Percentiles rank a stretch among this genome's conserved stretches.
Conservation (phyloP, 2,329 filamentous ascomycete genomes). For the Orbilia ellipsospora region DNA sequence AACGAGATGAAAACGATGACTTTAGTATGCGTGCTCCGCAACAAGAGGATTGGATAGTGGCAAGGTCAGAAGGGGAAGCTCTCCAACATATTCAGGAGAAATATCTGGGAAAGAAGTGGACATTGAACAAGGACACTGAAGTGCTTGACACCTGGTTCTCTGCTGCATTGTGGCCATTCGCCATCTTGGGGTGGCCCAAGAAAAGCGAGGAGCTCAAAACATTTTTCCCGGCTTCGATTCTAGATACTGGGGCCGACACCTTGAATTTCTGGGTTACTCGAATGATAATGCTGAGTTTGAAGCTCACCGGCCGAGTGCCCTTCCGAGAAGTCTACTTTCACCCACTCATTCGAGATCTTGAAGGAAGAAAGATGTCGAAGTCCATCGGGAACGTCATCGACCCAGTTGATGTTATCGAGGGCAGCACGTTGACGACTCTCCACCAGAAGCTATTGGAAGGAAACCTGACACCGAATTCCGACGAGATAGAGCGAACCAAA, state of each 20-base stretch:
- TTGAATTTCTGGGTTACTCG: constrained; percentile 58
- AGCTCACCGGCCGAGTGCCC: constrained; percentile 56
- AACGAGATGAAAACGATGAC: constrained; percentile 11
- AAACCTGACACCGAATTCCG: constrained; percentile 8
- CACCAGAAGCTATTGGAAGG: constrained; percentile 20
- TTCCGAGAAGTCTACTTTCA: constrained; percentile 58
- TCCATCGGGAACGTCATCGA: constrained; percentile 58
- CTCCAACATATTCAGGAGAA: neutral
- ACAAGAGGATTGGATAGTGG: constrained; percentile 55
- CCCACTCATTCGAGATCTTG: constrained; percentile 56
- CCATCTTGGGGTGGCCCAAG: constrained; percentile 57
- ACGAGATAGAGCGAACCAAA: constrained; percentile 1
- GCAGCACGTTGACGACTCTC: constrained; percentile 46
- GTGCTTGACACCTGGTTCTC: constrained; percentile 59
- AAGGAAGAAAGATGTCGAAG: constrained; percentile 59
- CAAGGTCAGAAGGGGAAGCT: constrained; percentile 54
- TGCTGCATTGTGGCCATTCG: constrained; percentile 57
- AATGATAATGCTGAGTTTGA: constrained; percentile 58
- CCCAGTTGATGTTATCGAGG: constrained; percentile 56
- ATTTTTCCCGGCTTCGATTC: constrained; percentile 57
- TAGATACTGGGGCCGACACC: constrained; percentile 58
- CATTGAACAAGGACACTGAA: constrained; percentile 56
- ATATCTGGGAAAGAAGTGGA: constrained; percentile 7
- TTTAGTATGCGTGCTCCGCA: constrained; percentile 6
- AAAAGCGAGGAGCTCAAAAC: constrained; percentile 38